Conservation (phyloP, 805 yeast species). For the Sungouiozyma ichnusensis region DNA sequence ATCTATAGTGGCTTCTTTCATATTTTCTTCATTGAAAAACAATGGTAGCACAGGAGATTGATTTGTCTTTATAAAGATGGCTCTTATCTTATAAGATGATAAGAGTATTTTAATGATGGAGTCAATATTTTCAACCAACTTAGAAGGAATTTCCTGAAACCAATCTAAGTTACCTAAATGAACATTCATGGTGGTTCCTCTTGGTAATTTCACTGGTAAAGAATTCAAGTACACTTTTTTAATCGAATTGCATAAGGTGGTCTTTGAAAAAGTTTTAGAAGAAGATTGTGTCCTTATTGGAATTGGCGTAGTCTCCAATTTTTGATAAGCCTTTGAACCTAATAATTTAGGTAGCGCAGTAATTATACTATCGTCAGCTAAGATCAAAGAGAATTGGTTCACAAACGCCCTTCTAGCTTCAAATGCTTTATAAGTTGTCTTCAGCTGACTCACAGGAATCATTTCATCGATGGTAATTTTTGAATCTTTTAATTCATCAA, state of each 20-base stretch:
- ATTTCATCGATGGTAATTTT: slow-evolving; percentile 35
- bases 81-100: slow-evolving; percentile 37
- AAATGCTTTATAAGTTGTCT: slow-evolving; percentile 76
- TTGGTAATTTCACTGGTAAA: slow-evolving; percentile 56
- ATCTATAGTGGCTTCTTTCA: slow-evolving; percentile 18
- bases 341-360: slow-evolving; percentile 72
- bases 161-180: slow-evolving; percentile 48
- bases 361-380: slow-evolving; percentile 76
- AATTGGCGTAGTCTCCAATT: slow-evolving; percentile 53
- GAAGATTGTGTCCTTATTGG: slow-evolving; percentile 41
- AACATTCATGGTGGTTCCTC: slow-evolving; percentile 57
- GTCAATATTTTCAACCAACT: slow-evolving; percentile 42
- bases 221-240: slow-evolving; percentile 43
- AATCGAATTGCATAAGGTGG: slow-evolving; percentile 48
- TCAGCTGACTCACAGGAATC: slow-evolving; percentile 62
- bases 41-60: slow-evolving; percentile 80
- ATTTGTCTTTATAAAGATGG: slow-evolving; percentile 53
- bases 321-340: slow-evolving; percentile 78
- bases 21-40: slow-evolving; percentile 47
- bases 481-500: slow-evolving; percentile 49
- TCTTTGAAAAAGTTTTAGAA: slow-evolving; percentile 31
- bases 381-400: slow-evolving; percentile 59
- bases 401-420: slow-evolving; percentile 76
- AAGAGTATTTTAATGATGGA: slow-evolving; percentile 42
- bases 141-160: slow-evolving; percentile 34